phyloP scores from a whole-genome alignment of 306 rosid genomes.

The Glycine latifolia region DNA sequence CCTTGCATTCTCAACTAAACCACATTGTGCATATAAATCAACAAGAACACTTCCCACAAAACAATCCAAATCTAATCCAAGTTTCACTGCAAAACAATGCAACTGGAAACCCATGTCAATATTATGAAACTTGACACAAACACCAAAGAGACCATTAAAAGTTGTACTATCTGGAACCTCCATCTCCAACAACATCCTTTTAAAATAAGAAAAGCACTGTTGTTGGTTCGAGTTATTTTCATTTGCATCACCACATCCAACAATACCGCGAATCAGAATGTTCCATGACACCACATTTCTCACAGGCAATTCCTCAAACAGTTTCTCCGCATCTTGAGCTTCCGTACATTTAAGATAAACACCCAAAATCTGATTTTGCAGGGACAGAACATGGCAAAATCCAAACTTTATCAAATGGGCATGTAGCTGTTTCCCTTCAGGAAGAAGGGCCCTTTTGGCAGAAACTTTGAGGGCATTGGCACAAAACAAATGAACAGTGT shows the following conservation, averaged over 20 bases:
- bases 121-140: slow-evolving; percentile 57
- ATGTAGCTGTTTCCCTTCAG: slow-evolving; percentile 69
- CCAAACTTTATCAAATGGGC: slow-evolving; percentile 68
- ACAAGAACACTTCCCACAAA: slow-evolving; percentile 70
- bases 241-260: slow-evolving; percentile 39
- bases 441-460: slow-evolving; percentile 58
- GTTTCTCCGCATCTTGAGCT: slow-evolving; percentile 50
- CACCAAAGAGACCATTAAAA: slow-evolving; percentile 61
- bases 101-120: slow-evolving; percentile 62
- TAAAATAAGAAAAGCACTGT: slow-evolving; percentile 58
- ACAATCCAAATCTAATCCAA: slow-evolving; percentile 64
- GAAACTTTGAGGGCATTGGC: slow-evolving; percentile 68
- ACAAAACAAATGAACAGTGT: slow-evolving; percentile 48
- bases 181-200: slow-evolving; percentile 63
- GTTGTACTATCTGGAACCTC: slow-evolving; percentile 67
- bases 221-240: slow-evolving; percentile 26
- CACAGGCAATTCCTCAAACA: slow-evolving; percentile 73
- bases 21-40: slow-evolving; percentile 68
- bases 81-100: slow-evolving; percentile 67
- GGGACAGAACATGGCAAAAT: slow-evolving; percentile 53
- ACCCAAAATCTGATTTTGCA: slow-evolving; percentile 63
- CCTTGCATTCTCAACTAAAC: slow-evolving; percentile 64
- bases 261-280: slow-evolving; percentile 61
- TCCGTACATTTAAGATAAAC: slow-evolving; percentile 59
- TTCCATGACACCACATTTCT: slow-evolving; percentile 85